Conservation (phyloP, 331 rosid species). For the Rhamnella rubrinervis region DNA sequence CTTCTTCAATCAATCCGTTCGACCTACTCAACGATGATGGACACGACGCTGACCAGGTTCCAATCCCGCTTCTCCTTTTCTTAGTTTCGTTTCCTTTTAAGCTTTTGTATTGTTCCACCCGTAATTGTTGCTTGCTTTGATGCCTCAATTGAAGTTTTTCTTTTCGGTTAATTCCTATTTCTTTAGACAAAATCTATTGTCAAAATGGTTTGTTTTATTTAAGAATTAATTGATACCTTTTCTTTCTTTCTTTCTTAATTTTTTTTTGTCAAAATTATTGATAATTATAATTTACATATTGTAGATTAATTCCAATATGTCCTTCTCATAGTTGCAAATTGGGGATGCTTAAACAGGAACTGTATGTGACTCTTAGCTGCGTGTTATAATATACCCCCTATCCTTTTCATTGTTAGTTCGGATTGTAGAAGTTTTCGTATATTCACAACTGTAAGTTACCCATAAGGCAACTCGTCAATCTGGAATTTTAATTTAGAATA, state of each 20-base stretch:
- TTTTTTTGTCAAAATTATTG: too few species aligned
- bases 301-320: background rate
- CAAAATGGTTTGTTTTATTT: too few species aligned
- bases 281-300: too few species aligned
- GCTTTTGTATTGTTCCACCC: too few species aligned
- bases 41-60: slow-evolving; percentile 37
- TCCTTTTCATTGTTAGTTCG: background rate
- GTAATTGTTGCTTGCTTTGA: too few species aligned
- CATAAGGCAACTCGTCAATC: background rate
- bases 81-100: background rate
- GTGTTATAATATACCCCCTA: background rate
- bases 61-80: background rate
- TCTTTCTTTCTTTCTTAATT: too few species aligned
- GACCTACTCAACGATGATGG: slow-evolving; percentile 65
- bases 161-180: too few species aligned
- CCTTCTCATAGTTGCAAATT: background rate
- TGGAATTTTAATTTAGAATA: background rate
- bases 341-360: background rate
- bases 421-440: background rate
- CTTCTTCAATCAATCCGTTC: slow-evolving; percentile 66
- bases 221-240: too few species aligned
- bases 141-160: too few species aligned
- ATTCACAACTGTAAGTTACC: background rate
- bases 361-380: background rate
- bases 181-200: too few species aligned